A percentile compares a stretch with the other conserved stretches of the same genome.
Evolutionary conservation across 2,329 filamentous ascomycete genomes (phyloP).

Genomic region (Fusarium ambrosium): DNA sequence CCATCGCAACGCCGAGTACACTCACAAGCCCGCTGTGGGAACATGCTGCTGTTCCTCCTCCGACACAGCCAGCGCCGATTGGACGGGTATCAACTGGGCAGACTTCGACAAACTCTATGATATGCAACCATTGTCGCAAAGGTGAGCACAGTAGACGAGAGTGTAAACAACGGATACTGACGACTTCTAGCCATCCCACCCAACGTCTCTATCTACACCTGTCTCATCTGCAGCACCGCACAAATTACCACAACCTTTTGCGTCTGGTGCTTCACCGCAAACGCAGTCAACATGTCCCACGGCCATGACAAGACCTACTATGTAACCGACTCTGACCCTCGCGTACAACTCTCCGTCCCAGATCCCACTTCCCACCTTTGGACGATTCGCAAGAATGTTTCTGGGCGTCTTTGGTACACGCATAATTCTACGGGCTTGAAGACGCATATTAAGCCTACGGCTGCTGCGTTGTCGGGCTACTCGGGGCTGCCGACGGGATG

Average conservation of each 20-base stretch:
- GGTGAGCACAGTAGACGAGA: not conserved
- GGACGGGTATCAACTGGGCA: conserved; percentile 20
- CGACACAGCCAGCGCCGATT: conserved; percentile 9
- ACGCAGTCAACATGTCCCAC: conserved; percentile 40
- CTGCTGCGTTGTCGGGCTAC: conserved; percentile 11
- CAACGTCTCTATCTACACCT: conserved; percentile 45
- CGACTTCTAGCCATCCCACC: conserved; percentile 29
- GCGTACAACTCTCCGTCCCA: conserved; percentile 30
- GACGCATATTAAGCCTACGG: conserved; percentile 44
- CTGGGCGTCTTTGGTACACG: conserved; percentile 46
- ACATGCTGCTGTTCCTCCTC: not conserved
- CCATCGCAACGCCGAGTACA: conserved; percentile 17
- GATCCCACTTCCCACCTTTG: conserved; percentile 39
- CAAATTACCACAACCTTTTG: conserved; percentile 38
- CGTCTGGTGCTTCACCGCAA: conserved; percentile 48
- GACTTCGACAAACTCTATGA: not conserved
- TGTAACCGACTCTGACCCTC: conserved; percentile 45
- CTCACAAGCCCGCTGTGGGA: conserved; percentile 23
- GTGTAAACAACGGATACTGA: not conserved
- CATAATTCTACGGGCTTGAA: conserved; percentile 44
- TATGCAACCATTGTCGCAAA: conserved; percentile 42
- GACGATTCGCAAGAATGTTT: conserved; percentile 46
- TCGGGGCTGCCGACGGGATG: conserved; percentile 42
- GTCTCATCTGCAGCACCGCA: conserved; percentile 48
- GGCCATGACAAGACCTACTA: conserved; percentile 46